Base-by-base conservation (phyloP, 495 filamentous ascomycete genomes). In the Penicillium parvum region DNA sequence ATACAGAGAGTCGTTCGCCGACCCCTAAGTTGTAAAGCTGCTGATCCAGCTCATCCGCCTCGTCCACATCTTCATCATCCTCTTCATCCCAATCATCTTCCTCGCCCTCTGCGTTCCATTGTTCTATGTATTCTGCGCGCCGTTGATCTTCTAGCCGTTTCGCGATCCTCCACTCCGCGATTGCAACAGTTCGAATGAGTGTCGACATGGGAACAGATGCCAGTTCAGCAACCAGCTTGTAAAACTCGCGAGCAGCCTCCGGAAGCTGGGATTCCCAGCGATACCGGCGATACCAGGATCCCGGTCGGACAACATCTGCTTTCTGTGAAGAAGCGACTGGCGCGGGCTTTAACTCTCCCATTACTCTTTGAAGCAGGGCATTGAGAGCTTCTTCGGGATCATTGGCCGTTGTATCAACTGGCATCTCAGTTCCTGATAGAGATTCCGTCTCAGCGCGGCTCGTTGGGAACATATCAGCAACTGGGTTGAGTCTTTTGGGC, bases 231-330 rank as follows among this genome's bases (percentile, higher is more conserved):
- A 73, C 77, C 23, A 71, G 57, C 38, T 74, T 61, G 47, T 79
- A 81, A 37, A 89, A 80, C 0, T 45, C 46, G 32, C 60, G 73
- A 5, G 79, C 82, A 0, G 58, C 49, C 9, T 74, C 67, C 4
- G 75, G 65, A 28, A 89, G 61, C 22, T 85, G 76, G 8, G 77
- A 71, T 47, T 69, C 67, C 16, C 52, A 70, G 29, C 77, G 67
- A 63, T 81, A 86, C 7, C 74, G 67, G 47, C 65, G 69, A 47
- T 84, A 86, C 25, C 65, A 61, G 14, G 71, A 70, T 32, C 81
- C 81, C 5, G 78, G 74, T 25, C 74, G 65, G 12, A 64, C 55
- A 15, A 60, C 46, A 25, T 57, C 44, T 45, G 57, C 38, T 15
- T 69, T 52, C 32, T 58, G 34, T 23, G 60, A 43, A 15, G 57